These are phyloP conservation scores for Elaeis guineensis DNA, from an alignment of 176 grass and related monocot species.

Conservation along the genomic window DNA sequence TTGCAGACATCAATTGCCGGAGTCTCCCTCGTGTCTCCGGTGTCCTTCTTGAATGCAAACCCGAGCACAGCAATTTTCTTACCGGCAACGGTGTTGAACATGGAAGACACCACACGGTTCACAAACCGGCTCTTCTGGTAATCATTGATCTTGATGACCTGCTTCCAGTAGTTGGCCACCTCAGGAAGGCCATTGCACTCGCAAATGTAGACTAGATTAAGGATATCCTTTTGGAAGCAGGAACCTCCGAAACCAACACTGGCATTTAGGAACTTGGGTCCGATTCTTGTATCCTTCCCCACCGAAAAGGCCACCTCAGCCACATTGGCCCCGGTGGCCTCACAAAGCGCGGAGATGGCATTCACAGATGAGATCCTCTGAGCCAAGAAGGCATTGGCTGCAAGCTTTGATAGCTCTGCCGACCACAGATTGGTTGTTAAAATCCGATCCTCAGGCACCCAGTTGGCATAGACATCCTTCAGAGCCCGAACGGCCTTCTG, in stretches of 20 bases:
- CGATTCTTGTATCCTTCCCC: constrained; percentile 55
- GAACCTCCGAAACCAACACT: constrained; percentile 69
- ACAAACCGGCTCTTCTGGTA: constrained; percentile 54
- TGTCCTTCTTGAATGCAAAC: constrained; percentile 49
- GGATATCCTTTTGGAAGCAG: constrained; percentile 75
- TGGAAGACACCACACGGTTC: constrained; percentile 40
- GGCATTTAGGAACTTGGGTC: constrained; percentile 56
- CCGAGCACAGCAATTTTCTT: constrained; percentile 52
- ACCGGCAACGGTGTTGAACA: constrained; percentile 46
- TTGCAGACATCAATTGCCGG: constrained; percentile 52
- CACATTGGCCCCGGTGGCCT: constrained; percentile 53
- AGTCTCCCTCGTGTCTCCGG: constrained; percentile 43
- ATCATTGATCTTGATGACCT: constrained; percentile 58
- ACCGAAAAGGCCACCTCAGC: constrained; percentile 48
- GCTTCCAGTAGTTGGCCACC: constrained; percentile 55
- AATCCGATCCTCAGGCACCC: constrained; percentile 61
- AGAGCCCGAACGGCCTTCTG: constrained; percentile 46
- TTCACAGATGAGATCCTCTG: constrained; percentile 61
- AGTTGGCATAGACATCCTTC: constrained; percentile 47
- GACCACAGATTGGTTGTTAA: constrained; percentile 63
- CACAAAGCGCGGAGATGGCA: constrained; percentile 49
- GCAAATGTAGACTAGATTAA: constrained; percentile 49
- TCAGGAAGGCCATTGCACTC: constrained; percentile 47
- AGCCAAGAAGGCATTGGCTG: constrained; percentile 68
- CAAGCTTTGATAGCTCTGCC: constrained; percentile 66